Base-by-base conservation (phyloP, 208 protist species). In the Leishmania arabica region DNA sequence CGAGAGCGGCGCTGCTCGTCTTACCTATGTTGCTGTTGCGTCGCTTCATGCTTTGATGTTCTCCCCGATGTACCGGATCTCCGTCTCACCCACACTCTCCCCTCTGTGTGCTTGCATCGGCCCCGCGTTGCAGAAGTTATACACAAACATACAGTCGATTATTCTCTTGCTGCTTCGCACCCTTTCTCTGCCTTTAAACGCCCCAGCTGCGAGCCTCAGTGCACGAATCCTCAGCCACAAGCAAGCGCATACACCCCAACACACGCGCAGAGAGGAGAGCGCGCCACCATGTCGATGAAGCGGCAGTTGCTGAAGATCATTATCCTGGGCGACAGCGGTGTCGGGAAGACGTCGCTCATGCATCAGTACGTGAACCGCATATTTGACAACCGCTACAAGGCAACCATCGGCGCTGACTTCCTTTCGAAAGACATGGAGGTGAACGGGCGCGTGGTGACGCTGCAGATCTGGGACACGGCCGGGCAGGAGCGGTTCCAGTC, bases 401-500 rank as follows among this genome's bases (percentile, higher is more conserved):
- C 99, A 27, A 99, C 99, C 65, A 99, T 99, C 86, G 99, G 99
- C 37, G 99, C 99, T 27, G 99, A 99, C 87, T 99, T 99, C 87
- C 93, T 99, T 47, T 99, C 98, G 0, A 99, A 99, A 84, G 99
- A 99, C 69, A 85, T 99, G 27, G 95, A 96, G 80, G 92, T 99
- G 47, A 98, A 99, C 75, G 99, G 99, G 34, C 85, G 97, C 65
- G 75, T 98, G 15, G 98, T 99, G 21, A 99, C 99, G 3, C 95
- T 99, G 80, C 99, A 99, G 81, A 98, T 99, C 51, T 98, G 97
- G 96, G 94, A 98, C 80, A 98, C 95, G 0, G 95, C 92, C 24
- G 99, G 99, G 21, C 99, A 99, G 92, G 99, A 99, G 90, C 95
- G 99, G n/a, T 99, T 99, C 87, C 99, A 99, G 85, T 97, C 92